Percentiles rank a stretch among this genome's conserved stretches.
These are phyloP conservation scores for Helminthosporium solani DNA, from an alignment of 2,329 filamentous ascomycete genomes.

Conservation along the genomic window DNA sequence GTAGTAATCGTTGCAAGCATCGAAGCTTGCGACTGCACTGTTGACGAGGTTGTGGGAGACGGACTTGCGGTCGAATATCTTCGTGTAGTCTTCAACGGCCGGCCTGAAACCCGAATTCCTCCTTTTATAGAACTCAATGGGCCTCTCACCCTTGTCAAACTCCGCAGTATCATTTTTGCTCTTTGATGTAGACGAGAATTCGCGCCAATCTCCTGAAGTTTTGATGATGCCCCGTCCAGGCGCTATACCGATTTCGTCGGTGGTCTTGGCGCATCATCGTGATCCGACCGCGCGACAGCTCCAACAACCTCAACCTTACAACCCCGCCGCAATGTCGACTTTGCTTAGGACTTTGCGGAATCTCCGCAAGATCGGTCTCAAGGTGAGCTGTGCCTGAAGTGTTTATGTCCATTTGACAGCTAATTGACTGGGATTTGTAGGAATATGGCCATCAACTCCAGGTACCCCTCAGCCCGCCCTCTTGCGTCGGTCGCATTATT, in stretches of 20 bases:
- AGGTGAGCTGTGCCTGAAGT: slow-evolving; percentile 56
- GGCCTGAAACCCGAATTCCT: slow-evolving; percentile 17
- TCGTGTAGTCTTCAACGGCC: slow-evolving; percentile 21
- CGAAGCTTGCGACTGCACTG: slow-evolving; percentile 51
- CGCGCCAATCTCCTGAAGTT: slow-evolving; percentile 22
- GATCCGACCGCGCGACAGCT: slow-evolving; percentile 25
- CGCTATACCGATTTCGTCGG: slow-evolving; percentile 5
- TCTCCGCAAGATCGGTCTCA: slow-evolving; percentile 81
- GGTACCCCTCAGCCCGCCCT: slow-evolving; percentile 58
- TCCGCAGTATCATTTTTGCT: slow-evolving; percentile 38
- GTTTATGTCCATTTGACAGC: slow-evolving; percentile 15
- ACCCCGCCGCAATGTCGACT: slow-evolving; percentile 75
- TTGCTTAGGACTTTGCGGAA: slow-evolving; percentile 83
- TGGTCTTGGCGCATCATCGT: slow-evolving; percentile 8
- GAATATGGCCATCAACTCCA: slow-evolving; percentile 91
- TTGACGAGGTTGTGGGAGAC: slow-evolving; percentile 26
- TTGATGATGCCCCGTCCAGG: slow-evolving; percentile 26
- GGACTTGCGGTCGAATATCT: slow-evolving; percentile 39
- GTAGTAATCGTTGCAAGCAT: slow-evolving; percentile 61
- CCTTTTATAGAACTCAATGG: slow-evolving; percentile 20
- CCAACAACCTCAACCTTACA: slow-evolving; percentile 17
- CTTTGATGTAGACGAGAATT: not conserved
- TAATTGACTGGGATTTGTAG: slow-evolving; percentile 52
- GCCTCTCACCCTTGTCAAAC: slow-evolving; percentile 25
- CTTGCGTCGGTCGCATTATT: slow-evolving; percentile 19